These are phyloP conservation scores for Blastobotrys raffinosifermentans DNA, from an alignment of 1,139 yeast species.

Conservation along the genomic window DNA sequence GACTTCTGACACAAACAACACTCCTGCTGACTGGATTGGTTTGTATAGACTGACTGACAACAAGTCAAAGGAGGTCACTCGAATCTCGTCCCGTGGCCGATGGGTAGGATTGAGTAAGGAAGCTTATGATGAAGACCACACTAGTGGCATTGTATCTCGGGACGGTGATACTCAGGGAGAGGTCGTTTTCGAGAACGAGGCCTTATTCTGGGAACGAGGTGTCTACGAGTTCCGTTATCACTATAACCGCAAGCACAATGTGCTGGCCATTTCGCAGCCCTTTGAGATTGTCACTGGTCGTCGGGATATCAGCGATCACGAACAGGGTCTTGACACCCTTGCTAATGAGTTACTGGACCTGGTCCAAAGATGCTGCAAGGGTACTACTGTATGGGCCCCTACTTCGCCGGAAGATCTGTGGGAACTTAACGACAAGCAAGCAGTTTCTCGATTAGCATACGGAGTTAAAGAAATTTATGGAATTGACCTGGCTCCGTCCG, in stretches of 20 bases:
- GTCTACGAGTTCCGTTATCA: slow-evolving; percentile 75
- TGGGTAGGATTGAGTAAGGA: slow-evolving; percentile 53
- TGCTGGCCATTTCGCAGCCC: slow-evolving; percentile 61
- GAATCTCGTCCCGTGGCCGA: slow-evolving; percentile 60
- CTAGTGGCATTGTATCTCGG: slow-evolving; percentile 16
- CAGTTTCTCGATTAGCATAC: slow-evolving; percentile 27
- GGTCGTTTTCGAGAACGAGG: slow-evolving; percentile 46
- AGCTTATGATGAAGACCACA: slow-evolving; percentile 28
- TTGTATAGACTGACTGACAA: slow-evolving; percentile 63
- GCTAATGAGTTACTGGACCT: slow-evolving; percentile 19
- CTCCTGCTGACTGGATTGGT: slow-evolving; percentile 69
- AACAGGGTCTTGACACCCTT: slow-evolving; percentile 30
- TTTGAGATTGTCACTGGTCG: slow-evolving; percentile 49
- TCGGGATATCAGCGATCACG: slow-evolving; percentile 22
- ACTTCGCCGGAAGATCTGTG: slow-evolving; percentile 22
- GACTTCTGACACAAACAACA: slow-evolving; percentile 46
- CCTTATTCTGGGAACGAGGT: slow-evolving; percentile 64
- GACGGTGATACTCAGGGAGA: slow-evolving; percentile 39
- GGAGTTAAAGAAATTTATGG: slow-evolving; percentile 30
- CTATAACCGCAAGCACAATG: slow-evolving; percentile 63
- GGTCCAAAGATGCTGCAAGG: slow-evolving; percentile 23
- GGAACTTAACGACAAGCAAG: slow-evolving; percentile 23
- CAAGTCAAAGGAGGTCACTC: slow-evolving; percentile 52
- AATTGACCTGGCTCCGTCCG: slow-evolving; percentile 32
- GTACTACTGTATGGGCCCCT: slow-evolving; percentile 22